phyloP scores from a whole-genome alignment of 2,329 filamentous ascomycete species.

The Phoma herbarum region DNA sequence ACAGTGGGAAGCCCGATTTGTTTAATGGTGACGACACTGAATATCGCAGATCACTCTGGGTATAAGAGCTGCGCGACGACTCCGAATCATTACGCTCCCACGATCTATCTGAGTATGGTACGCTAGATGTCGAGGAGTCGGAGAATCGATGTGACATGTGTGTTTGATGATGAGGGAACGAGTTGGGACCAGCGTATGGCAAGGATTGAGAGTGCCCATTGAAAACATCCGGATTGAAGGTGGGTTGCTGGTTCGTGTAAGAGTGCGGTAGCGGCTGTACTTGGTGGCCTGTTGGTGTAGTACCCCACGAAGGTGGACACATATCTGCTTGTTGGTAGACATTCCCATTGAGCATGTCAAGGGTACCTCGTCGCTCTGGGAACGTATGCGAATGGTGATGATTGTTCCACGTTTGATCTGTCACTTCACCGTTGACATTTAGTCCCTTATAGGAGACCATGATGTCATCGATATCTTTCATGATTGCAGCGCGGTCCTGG shows the following conservation, averaged over 20 bases:
- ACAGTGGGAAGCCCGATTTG: constrained; percentile 5
- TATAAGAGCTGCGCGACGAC: constrained; percentile 36
- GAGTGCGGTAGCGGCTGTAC: background rate
- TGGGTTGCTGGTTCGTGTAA: constrained; percentile 16
- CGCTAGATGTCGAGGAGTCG: constrained; percentile 35
- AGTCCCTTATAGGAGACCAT: constrained; percentile 44
- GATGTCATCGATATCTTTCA: constrained; percentile 48
- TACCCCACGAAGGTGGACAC: background rate
- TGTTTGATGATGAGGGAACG: background rate
- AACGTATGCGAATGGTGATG: constrained; percentile 2
- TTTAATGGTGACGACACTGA: constrained; percentile 4
- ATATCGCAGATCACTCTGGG: constrained; percentile 11
- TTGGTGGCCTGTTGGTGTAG: background rate
- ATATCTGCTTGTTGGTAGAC: background rate
- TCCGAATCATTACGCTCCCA: constrained; percentile 39
- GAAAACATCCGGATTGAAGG: constrained; percentile 32
- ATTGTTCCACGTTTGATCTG: constrained; percentile 10
- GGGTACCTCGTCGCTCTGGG: constrained; percentile 30
- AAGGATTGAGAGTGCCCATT: constrained; percentile 21
- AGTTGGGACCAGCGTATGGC: background rate
- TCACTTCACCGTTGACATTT: constrained; percentile 1
- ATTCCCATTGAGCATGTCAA: constrained; percentile 30
- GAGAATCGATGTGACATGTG: constrained; percentile 34
- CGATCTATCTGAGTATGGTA: constrained; percentile 39
- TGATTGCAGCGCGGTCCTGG: constrained; percentile 36